A percentile compares a stretch with the other conserved stretches of the same genome.
These are phyloP conservation scores for Colletotrichum sp. DNA, from an alignment of 2,329 filamentous ascomycete species.

Conservation along the genomic window DNA sequence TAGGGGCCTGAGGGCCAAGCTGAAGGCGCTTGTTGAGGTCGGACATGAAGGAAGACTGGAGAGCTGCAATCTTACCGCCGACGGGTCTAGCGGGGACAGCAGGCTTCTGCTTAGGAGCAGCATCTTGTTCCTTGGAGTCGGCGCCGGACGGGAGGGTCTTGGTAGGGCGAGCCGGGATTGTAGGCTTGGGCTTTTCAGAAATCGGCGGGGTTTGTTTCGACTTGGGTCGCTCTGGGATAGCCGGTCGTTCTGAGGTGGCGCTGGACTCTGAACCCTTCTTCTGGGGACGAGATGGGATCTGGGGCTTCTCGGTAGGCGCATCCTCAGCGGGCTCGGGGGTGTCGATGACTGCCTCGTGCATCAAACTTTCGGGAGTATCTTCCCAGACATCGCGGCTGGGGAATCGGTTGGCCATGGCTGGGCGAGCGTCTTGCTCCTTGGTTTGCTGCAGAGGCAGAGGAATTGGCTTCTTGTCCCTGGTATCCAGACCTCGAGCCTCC, in stretches of 20 bases:
- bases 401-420: slow-evolving; percentile 73
- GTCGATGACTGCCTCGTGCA: slow-evolving; percentile 77
- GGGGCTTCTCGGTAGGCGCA: slow-evolving; percentile 58
- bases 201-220: slow-evolving; percentile 50
- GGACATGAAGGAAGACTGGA: slow-evolving; percentile 91
- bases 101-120: slow-evolving; percentile 76
- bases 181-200: slow-evolving; percentile 63
- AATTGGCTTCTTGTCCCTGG: slow-evolving; percentile 50
- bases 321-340: slow-evolving; percentile 51
- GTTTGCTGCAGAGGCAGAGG: slow-evolving; percentile 1
- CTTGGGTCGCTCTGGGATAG: slow-evolving; percentile 60
- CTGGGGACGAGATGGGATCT: slow-evolving; percentile 61
- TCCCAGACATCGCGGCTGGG: slow-evolving; percentile 96
- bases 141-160: slow-evolving; percentile 50
- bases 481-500: slow-evolving; percentile 51
- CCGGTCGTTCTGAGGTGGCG: slow-evolving; percentile 42
- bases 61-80: slow-evolving; percentile 85
- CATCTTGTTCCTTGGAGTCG: slow-evolving; percentile 47
- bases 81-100: slow-evolving; percentile 78
- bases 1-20: slow-evolving; percentile 81
- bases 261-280: slow-evolving; percentile 42
- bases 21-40: slow-evolving; percentile 91
- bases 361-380: slow-evolving; percentile 84
- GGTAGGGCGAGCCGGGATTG: slow-evolving; percentile 66
- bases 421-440: slow-evolving; percentile 50